Evolutionary conservation across 1,139 yeast species (phyloP), one percentile per base, ranked within the genome.

Genomic region (Lodderomyces parapsilosis): DNA sequence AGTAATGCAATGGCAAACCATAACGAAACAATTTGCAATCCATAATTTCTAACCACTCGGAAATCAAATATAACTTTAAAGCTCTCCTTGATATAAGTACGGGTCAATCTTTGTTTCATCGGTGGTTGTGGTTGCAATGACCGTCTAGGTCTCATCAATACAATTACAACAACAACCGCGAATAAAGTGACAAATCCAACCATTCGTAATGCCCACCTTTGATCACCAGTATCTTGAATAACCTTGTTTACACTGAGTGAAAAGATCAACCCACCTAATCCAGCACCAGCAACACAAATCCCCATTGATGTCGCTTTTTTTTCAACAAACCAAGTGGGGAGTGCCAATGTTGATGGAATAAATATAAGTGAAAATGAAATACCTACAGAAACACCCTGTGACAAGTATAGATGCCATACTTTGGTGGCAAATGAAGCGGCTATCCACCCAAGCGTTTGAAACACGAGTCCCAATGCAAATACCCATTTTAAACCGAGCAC

Each of bases 361-460:
- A 76, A 83, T 14, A 82, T 63, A 34, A 85, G 60, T 0, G 82
- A 74, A 49, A 80, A 81, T 0, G 86, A 80, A 8, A 80, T 49
- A 0, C 91, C 89, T 38, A 81, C 74, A 42, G 83, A 52, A 1
- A 84, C 63, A 7, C 94, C 94, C 59, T 85, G 91, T 11, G 87
- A 78, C 36, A 83, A 60, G 54, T 78, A 81, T n/a, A 85, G 61
- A 46, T 84, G 87, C 81, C 86, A 80, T 34, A 80, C 58, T 40
- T 69, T 62, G 1, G 76, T 80, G 2, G 89, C 74, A 55, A 78
- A 82, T 0, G 89, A 81, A 0, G 91, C 89, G 23, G 82, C 57
- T 35, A 86, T 58, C 52, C 78, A 81, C 0, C 86, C 87, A 0
- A 73, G 60, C 9, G 81, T 71, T 56, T 82, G 80, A 2, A 81